phyloP scores from a whole-genome alignment of 225 moss, liverwort and hornwort species.

The Anthoceros angustus region DNA sequence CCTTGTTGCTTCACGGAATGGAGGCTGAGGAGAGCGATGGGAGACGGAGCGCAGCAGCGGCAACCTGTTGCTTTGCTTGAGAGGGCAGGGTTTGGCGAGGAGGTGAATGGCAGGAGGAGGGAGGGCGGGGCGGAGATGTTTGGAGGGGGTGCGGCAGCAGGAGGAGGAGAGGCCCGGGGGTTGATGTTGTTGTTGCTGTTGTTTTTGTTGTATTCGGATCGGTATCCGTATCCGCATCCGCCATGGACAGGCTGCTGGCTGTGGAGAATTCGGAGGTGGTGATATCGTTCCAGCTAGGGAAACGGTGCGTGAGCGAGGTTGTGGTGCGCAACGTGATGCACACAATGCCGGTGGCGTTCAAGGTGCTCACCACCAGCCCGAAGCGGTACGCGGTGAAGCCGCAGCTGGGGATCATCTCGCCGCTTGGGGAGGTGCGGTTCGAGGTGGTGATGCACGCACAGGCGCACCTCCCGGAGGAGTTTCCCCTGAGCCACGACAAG shows the following conservation, averaged over 20 bases:
- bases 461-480: conserved; percentile 49
- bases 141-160: no score
- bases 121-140: no score
- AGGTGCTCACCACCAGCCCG: conserved; percentile 75
- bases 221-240: neutral
- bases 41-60: no score
- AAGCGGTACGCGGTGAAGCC: conserved; percentile 64
- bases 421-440: conserved; percentile 34
- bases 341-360: conserved; percentile 54
- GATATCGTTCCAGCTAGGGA: conserved; percentile 48
- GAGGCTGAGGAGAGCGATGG: no score
- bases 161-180: no score
- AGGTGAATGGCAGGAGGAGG: no score
- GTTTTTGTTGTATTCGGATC: no score
- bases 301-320: conserved; percentile 43
- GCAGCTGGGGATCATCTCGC: conserved; percentile 59
- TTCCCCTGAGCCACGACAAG: conserved; percentile 56
- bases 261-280: conserved; percentile 53
- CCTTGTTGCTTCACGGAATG: no score
- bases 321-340: conserved; percentile 45
- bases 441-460: conserved; percentile 48
- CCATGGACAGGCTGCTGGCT: conserved; percentile 54
- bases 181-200: no score
- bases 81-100: no score
- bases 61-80: no score